These are phyloP conservation scores for Ilex paraguariensis DNA, from an alignment of 305 asterid genomes.

Conservation along the genomic window DNA sequence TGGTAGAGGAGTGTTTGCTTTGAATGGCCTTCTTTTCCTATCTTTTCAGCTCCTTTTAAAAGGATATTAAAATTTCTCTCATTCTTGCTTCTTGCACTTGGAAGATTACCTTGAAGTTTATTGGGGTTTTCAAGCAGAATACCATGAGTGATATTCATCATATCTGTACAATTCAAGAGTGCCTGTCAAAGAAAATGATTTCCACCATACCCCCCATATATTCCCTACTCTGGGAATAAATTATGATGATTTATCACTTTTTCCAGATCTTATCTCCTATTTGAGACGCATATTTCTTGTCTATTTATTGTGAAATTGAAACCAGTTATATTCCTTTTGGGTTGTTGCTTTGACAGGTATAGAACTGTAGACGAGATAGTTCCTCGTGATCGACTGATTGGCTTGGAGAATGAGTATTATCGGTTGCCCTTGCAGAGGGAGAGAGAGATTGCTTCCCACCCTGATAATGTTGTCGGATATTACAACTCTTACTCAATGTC, in stretches of 20 bases:
- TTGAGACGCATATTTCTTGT: neutral
- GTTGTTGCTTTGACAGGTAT: slow-evolving; percentile 28
- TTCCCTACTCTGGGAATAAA: no score
- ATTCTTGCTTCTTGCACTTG: no score
- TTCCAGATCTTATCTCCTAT: neutral
- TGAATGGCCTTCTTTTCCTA: no score
- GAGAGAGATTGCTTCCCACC: slow-evolving; percentile 9
- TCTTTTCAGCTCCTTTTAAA: no score
- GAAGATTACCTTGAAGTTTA: no score
- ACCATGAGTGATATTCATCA: no score
- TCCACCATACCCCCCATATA: no score
- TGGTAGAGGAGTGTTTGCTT: no score
- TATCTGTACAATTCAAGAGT: no score
- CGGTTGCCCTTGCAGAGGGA: slow-evolving; percentile 20
- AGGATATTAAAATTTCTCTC: no score
- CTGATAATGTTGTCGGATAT: slow-evolving; percentile 5
- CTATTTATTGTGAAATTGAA: neutral
- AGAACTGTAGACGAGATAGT: slow-evolving; percentile 15
- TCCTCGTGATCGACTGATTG: slow-evolving; percentile 15
- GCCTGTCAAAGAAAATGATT: no score
- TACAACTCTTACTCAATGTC: slow-evolving; percentile 4
- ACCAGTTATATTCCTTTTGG: slow-evolving; percentile 11
- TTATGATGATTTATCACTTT: neutral
- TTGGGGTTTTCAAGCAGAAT: no score
- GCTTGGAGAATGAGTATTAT: slow-evolving; percentile 20